phyloP scores from a whole-genome alignment of 345 rosid genomes.

The Salix viminalis region DNA sequence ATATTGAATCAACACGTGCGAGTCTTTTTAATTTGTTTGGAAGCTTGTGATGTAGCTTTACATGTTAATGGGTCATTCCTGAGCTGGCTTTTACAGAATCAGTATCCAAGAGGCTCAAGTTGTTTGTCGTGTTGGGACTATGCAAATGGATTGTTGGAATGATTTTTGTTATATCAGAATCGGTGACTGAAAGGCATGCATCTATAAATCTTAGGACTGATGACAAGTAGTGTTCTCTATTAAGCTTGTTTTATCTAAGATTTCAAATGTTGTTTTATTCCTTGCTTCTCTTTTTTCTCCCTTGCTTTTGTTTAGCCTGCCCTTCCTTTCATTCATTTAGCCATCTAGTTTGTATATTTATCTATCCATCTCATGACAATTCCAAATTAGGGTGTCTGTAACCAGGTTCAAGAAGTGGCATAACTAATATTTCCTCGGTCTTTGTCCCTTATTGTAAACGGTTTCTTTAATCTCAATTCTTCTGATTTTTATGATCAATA shows the following conservation, averaged over 20 bases:
- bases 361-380: not conserved
- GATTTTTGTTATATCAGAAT: too few relatives aligned
- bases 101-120: not conserved
- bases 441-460: not conserved
- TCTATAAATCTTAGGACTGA: not conserved
- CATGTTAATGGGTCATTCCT: not conserved
- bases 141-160: not conserved
- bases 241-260: not conserved
- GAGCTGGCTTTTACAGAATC: not conserved
- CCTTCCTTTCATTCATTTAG: not conserved
- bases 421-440: not conserved
- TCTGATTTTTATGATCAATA: constrained; percentile 12
- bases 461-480: not conserved
- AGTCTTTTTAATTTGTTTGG: not conserved
- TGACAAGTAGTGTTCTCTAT: not conserved
- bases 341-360: not conserved
- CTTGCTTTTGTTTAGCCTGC: not conserved
- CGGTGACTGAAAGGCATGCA: not conserved
- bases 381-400: not conserved
- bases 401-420: not conserved
- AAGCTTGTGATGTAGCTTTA: not conserved
- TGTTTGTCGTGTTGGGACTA: not conserved
- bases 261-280: not conserved
- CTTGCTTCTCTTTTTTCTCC: not conserved
- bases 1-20: not conserved